A percentile compares a stretch with the other conserved stretches of the same genome.
Evolutionary conservation across 2,329 filamentous ascomycete genomes (phyloP).

Genomic region (Cytospora chrysosperma): DNA sequence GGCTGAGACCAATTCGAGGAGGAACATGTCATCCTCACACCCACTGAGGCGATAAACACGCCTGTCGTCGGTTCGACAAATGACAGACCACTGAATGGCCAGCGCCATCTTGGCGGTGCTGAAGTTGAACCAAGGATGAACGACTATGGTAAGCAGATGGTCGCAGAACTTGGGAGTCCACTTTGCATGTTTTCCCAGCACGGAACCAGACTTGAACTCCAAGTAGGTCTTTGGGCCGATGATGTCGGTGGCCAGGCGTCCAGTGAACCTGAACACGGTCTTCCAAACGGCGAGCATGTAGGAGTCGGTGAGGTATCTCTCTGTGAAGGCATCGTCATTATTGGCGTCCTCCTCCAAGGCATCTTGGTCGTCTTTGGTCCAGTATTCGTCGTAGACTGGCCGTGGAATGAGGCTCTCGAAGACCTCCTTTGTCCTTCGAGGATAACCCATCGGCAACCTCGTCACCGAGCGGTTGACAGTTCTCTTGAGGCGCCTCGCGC

Average conservation of each 20-base stretch:
- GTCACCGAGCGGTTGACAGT: no score
- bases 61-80: not conserved
- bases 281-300: not conserved
- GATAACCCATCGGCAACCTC: no score
- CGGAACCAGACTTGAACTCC: not conserved
- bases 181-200: not conserved
- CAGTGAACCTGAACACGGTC: not conserved
- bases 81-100: not conserved
- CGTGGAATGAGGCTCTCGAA: not conserved
- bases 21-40: not conserved
- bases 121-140: not conserved
- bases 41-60: not conserved
- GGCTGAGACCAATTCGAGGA: not conserved
- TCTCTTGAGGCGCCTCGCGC: no score
- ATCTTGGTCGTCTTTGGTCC: not conserved
- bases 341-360: not conserved
- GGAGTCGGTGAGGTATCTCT: not conserved
- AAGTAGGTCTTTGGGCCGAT: not conserved
- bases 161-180: not conserved
- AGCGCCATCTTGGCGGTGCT: not conserved
- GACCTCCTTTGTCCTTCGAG: not conserved
- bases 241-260: not conserved
- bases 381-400: not conserved
- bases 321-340: not conserved
- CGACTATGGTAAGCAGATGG: not conserved